These are phyloP conservation scores for Crucihimalaya himalaica DNA, from an alignment of 345 rosid genomes.

Conservation along the genomic window DNA sequence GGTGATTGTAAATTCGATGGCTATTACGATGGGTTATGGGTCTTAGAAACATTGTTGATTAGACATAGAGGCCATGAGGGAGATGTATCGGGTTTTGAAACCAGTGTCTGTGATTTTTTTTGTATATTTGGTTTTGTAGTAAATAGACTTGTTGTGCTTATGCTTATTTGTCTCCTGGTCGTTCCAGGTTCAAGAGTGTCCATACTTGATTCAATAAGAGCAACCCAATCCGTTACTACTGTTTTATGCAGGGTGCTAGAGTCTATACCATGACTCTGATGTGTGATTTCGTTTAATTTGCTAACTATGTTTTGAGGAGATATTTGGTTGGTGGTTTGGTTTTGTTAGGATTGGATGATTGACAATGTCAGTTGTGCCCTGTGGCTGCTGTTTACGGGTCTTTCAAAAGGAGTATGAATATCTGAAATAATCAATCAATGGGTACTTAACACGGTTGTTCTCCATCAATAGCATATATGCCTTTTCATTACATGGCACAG, in stretches of 20 bases:
- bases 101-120: slow-evolving; percentile 60
- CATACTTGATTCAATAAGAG: slow-evolving; percentile 84
- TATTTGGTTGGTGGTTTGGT: slow-evolving; percentile 15
- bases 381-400: slow-evolving; percentile 71
- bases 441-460: slow-evolving; percentile 68
- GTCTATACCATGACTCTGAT: not conserved
- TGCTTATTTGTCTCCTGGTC: not conserved
- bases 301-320: not conserved
- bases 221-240: slow-evolving; percentile 44
- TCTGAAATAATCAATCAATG: slow-evolving; percentile 73
- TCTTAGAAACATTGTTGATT: slow-evolving; percentile 71
- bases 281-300: not conserved
- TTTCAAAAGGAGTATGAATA: slow-evolving; percentile 74
- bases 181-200: slow-evolving; percentile 66
- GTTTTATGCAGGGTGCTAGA: slow-evolving; percentile 72
- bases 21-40: slow-evolving; percentile 91
- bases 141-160: slow-evolving; percentile 11
- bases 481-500: not conserved
- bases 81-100: slow-evolving; percentile 72
- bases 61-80: slow-evolving; percentile 59
- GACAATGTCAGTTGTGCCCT: slow-evolving; percentile 82
- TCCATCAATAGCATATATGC: not conserved
- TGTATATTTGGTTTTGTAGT: not conserved
- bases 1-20: slow-evolving; percentile 68
- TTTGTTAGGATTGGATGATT: slow-evolving; percentile 76